Conservation (phyloP, 2,329 filamentous ascomycete genomes). For the Pseudogymnoascus destructans region DNA sequence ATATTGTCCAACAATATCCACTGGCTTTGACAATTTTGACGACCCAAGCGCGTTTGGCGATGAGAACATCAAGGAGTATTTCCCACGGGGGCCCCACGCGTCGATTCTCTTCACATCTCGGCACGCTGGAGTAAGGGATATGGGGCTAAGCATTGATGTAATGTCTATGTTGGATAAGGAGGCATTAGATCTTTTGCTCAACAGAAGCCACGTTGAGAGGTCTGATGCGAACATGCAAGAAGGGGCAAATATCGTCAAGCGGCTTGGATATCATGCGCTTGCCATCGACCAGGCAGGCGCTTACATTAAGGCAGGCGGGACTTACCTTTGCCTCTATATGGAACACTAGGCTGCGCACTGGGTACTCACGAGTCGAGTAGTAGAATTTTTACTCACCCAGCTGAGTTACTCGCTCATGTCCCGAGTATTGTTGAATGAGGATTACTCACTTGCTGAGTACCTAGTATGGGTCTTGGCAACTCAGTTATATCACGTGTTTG, state of each 20-base stretch:
- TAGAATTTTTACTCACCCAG: too few relatives aligned
- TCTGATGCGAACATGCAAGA: constrained; percentile 7
- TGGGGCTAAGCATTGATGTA: constrained; percentile 23
- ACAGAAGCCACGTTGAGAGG: not conserved
- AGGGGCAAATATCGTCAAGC: constrained; percentile 13
- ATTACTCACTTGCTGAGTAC: too few relatives aligned
- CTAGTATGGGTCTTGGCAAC: too few relatives aligned
- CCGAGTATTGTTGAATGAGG: too few relatives aligned
- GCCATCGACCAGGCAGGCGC: constrained; percentile 24
- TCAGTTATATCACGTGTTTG: too few relatives aligned
- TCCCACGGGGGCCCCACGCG: not conserved
- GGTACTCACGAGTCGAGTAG: too few relatives aligned
- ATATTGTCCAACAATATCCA: too few relatives aligned
- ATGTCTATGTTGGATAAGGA: constrained; percentile 21
- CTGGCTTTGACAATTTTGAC: constrained; percentile 15
- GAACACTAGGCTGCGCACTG: too few relatives aligned
- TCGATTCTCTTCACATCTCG: constrained; percentile 14
- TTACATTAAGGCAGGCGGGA: constrained; percentile 17
- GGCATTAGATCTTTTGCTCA: constrained; percentile 10
- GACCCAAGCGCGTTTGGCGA: constrained; percentile 14
- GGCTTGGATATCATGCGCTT: constrained; percentile 19
- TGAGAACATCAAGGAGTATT: constrained; percentile 9
- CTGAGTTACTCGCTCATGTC: too few relatives aligned
- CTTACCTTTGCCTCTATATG: constrained; percentile 17
- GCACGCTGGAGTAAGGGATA: constrained; percentile 7